phyloP scores from a whole-genome alignment of 495 filamentous ascomycete genomes.

The Penicillium daleae region DNA sequence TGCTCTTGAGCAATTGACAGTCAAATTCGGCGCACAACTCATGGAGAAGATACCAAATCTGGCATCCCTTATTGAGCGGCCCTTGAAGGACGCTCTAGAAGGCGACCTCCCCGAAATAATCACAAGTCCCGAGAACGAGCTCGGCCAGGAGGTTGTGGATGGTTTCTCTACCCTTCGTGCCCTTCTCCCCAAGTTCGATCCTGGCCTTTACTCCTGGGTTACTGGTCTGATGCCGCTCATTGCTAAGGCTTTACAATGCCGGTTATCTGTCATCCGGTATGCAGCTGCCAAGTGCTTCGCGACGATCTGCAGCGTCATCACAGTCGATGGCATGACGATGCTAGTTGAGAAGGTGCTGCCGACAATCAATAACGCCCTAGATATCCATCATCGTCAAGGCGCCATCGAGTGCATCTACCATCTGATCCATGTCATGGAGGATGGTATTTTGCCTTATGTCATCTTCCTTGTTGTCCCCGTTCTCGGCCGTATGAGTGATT shows the following conservation, averaged over 20 bases:
- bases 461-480: slow-evolving; percentile 99
- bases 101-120: slow-evolving; percentile 73
- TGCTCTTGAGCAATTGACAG: slow-evolving; percentile 83
- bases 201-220: slow-evolving; percentile 74
- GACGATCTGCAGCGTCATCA: slow-evolving; percentile 94
- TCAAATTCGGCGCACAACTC: slow-evolving; percentile 74
- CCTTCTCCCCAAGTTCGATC: slow-evolving; percentile 80
- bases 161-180: slow-evolving; percentile 90
- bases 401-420: slow-evolving; percentile 94
- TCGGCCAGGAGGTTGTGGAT: slow-evolving; percentile 92
- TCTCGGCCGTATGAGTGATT: slow-evolving; percentile 97
- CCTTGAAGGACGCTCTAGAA: slow-evolving; percentile 73
- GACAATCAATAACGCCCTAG: slow-evolving; percentile 82
- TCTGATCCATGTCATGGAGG: slow-evolving; percentile 97
- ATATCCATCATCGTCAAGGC: slow-evolving; percentile 86
- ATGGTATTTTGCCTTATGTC: slow-evolving; percentile 92
- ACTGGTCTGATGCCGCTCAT: slow-evolving; percentile 83
- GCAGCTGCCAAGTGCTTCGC: slow-evolving; percentile 97
- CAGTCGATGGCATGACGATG: slow-evolving; percentile 92
- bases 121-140: slow-evolving; percentile 64
- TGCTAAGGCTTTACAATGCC: slow-evolving; percentile 81
- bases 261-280: slow-evolving; percentile 89
- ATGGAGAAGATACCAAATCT: slow-evolving; percentile 82
- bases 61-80: slow-evolving; percentile 74
- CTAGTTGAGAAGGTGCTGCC: slow-evolving; percentile 92